Conservation (phyloP, 1,284 basidiomycete species). For the Cerioporus squamosus region DNA sequence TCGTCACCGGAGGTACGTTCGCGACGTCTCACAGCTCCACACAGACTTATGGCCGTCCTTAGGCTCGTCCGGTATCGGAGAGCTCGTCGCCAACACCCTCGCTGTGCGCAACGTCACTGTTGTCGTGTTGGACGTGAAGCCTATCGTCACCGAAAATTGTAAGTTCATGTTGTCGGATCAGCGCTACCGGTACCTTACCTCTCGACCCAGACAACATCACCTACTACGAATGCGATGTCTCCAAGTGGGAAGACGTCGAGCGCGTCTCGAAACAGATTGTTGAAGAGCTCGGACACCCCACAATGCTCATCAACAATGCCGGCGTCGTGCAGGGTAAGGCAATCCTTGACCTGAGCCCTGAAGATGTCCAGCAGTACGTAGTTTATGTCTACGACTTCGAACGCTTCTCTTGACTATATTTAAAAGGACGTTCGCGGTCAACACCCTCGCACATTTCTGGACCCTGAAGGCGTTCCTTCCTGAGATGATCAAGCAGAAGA, state of each 20-base stretch:
- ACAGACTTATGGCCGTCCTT: not conserved
- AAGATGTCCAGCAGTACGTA: constrained; percentile 81
- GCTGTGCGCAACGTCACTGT: constrained; percentile 82
- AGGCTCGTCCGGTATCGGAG: constrained; percentile 91
- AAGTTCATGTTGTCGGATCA: constrained; percentile 25
- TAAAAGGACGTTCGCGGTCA: constrained; percentile 86
- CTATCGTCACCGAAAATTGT: constrained; percentile 80
- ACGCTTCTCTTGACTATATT: constrained; percentile 2
- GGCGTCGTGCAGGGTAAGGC: constrained; percentile 93
- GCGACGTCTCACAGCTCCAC: not conserved
- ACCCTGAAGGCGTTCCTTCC: constrained; percentile 94
- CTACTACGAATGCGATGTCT: constrained; percentile 91
- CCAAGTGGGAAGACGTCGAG: constrained; percentile 82
- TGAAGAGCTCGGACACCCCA: constrained; percentile 88
- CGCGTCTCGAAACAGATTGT: constrained; percentile 70
- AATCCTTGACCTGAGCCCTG: constrained; percentile 76
- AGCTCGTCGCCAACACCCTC: constrained; percentile 82
- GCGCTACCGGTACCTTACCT: not conserved
- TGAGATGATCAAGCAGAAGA: constrained; percentile 75
- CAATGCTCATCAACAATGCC: constrained; percentile 94
- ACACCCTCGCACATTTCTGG: constrained; percentile 91
- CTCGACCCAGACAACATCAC: constrained; percentile 66
- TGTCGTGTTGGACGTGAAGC: constrained; percentile 83
- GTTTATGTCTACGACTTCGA: not conserved
- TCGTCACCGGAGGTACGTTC: constrained; percentile 83